Conservation (phyloP, 768 basidiomycete genomes). For the Amanita rimosa region DNA sequence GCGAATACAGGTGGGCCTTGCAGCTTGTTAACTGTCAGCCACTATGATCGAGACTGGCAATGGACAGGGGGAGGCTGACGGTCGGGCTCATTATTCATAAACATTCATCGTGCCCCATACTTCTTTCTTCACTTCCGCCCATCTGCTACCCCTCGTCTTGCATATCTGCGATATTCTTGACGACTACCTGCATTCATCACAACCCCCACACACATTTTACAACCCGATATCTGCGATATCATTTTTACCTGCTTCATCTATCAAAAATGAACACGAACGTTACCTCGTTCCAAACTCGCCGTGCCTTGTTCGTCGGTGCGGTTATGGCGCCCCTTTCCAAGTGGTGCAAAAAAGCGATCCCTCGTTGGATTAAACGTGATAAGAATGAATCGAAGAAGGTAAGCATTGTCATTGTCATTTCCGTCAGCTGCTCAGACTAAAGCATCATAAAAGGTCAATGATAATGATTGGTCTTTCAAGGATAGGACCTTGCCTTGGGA, state of each 20-base stretch:
- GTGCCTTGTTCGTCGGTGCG: background rate
- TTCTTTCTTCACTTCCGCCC: background rate
- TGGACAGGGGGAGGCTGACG: background rate
- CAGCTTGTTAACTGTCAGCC: no score
- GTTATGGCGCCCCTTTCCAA: background rate
- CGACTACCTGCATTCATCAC: no score
- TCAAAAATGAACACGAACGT: background rate
- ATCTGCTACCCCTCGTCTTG: background rate
- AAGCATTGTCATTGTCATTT: background rate
- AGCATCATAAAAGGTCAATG: background rate
- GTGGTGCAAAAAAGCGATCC: background rate
- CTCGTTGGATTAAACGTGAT: background rate
- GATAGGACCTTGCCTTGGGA: background rate
- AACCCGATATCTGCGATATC: background rate
- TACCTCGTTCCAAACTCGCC: background rate
- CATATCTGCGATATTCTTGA: no score
- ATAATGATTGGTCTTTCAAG: background rate
- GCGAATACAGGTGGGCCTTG: no score
- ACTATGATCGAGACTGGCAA: background rate
- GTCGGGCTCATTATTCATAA: background rate
- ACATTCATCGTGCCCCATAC: background rate
- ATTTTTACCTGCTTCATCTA: background rate
- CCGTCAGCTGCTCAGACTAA: background rate
- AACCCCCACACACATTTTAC: background rate
- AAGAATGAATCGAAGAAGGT: background rate